Conservation (phyloP, 768 basidiomycete genomes). For the Hygrophoropsis aurantiaca region DNA sequence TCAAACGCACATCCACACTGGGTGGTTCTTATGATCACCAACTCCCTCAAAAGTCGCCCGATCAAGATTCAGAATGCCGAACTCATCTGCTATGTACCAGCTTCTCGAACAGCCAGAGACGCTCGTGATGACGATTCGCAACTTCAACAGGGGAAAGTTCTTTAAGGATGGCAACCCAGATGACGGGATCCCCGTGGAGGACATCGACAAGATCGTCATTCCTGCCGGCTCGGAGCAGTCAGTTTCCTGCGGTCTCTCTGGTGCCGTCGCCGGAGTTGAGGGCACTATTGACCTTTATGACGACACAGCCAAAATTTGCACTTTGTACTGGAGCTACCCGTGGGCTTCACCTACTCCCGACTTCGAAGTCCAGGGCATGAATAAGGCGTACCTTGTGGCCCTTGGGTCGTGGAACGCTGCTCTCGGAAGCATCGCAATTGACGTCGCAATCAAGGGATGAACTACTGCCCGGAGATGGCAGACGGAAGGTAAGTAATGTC, state of each 20-base stretch:
- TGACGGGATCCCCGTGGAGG: background rate
- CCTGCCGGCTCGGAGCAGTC: background rate
- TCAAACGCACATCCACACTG: background rate
- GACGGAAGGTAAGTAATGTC: too few species aligned
- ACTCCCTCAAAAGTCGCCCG: background rate
- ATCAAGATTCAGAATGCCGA: slow-evolving; percentile 3
- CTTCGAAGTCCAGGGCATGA: background rate
- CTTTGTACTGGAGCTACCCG: slow-evolving; percentile 10
- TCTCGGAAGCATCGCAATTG: background rate
- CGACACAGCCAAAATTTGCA: slow-evolving; percentile 4
- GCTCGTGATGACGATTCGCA: background rate
- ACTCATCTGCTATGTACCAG: background rate
- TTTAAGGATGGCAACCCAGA: slow-evolving; percentile 1
- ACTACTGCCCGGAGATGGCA: too few species aligned
- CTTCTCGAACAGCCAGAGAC: background rate
- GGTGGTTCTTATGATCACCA: slow-evolving; percentile 2
- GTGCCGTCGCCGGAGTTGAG: slow-evolving; percentile 5
- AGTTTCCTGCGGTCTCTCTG: slow-evolving; percentile 6
- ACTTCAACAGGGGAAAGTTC: slow-evolving; percentile 4
- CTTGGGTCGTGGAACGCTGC: background rate
- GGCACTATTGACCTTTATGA: slow-evolving; percentile 10
- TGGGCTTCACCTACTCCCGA: slow-evolving; percentile 4
- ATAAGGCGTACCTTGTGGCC: background rate
- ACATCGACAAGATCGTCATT: slow-evolving; percentile 3
- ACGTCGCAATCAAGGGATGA: background rate